Evolutionary conservation across 371 early-diverging fungal genomes (phyloP).

Genomic region (Mortierella sp.): DNA sequence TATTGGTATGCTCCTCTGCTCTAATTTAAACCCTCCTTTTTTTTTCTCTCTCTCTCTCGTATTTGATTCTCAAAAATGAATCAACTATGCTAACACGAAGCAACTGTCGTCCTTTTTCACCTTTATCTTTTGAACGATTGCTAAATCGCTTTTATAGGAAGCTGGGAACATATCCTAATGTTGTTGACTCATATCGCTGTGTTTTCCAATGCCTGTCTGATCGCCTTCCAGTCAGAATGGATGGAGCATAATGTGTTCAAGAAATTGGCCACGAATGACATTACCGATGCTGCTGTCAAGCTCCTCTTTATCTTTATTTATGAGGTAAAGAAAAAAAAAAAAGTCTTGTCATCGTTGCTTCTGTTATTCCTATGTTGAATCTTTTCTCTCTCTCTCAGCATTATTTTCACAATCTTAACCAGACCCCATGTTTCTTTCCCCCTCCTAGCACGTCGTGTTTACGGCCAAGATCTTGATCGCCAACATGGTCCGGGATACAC

Average conservation of each 20-base stretch:
- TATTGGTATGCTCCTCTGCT: conserved; percentile 41
- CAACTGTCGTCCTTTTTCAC: not conserved
- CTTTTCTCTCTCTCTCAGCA: conserved; percentile 8
- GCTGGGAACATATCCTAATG: conserved; percentile 60
- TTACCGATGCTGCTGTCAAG: conserved; percentile 44
- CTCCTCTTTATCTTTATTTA: conserved; percentile 60
- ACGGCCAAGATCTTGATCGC: conserved; percentile 53
- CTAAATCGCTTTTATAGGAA: conserved; percentile 36
- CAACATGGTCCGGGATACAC: conserved; percentile 57
- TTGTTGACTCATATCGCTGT: conserved; percentile 57
- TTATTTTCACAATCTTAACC: too few species aligned
- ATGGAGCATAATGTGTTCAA: conserved; percentile 38
- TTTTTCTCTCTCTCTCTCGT: not conserved
- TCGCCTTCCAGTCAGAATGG: conserved; percentile 62
- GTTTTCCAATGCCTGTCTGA: conserved; percentile 62
- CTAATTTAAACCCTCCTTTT: not conserved
- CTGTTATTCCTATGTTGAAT: not conserved
- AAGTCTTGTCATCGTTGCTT: not conserved
- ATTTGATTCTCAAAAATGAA: not conserved
- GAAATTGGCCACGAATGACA: not conserved
- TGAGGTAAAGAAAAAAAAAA: conserved; percentile 48
- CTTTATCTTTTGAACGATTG: not conserved
- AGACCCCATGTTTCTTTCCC: too few species aligned
- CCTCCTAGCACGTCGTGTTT: conserved; percentile 53
- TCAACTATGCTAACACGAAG: not conserved